These are phyloP conservation scores for Rhodosporidiobolus sp. DNA, from an alignment of 768 basidiomycete genomes.

Conservation along the genomic window DNA sequence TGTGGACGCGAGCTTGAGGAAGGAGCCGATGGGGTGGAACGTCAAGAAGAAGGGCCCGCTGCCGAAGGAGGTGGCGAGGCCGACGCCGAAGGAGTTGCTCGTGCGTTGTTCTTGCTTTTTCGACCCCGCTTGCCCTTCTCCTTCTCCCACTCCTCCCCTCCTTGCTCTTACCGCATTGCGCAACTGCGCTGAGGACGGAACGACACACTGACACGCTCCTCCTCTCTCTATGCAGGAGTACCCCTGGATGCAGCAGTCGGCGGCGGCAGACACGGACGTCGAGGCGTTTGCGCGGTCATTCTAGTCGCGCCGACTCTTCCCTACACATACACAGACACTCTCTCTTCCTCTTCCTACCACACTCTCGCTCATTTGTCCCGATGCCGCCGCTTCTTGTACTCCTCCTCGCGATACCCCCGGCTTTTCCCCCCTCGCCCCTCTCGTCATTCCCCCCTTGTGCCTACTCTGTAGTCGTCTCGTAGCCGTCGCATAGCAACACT, in stretches of 20 bases:
- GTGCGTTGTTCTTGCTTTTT: slow-evolving; percentile 19
- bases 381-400: background rate
- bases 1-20: slow-evolving; percentile 82
- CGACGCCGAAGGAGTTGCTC: slow-evolving; percentile 46
- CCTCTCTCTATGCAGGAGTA: slow-evolving; percentile 57
- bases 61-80: slow-evolving; percentile 75
- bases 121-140: background rate
- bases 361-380: background rate
- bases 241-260: slow-evolving; percentile 68
- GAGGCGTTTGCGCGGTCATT: slow-evolving; percentile 64
- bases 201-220: background rate
- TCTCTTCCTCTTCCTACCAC: background rate
- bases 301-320: background rate
- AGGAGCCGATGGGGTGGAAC: slow-evolving; percentile 66
- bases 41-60: slow-evolving; percentile 59
- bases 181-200: background rate
- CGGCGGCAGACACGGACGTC: slow-evolving; percentile 63
- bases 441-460: background rate
- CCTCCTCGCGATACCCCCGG: background rate
- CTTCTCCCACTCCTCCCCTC: background rate
- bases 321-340: background rate
- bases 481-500: background rate
- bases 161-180: background rate
- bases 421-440: too few species aligned
- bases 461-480: background rate